Percentiles rank a stretch among this genome's conserved stretches.
Evolutionary conservation across 2,329 filamentous ascomycete species (phyloP).

Genomic region (Cercospora sp.): DNA sequence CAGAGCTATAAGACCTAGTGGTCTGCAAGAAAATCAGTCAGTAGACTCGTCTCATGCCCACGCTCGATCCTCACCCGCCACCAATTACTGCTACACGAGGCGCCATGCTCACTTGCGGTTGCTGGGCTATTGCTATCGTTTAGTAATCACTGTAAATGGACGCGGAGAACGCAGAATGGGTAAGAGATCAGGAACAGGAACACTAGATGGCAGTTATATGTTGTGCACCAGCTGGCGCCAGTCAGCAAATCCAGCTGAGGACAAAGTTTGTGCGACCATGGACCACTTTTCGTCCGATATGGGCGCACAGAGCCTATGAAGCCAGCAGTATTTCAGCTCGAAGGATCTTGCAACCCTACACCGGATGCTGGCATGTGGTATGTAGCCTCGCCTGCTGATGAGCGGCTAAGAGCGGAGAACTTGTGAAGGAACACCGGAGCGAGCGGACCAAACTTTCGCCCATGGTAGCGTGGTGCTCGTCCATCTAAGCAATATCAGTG

Average conservation of each 20-base stretch:
- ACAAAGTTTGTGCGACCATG: neutral
- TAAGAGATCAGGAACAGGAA: neutral
- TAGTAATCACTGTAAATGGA: neutral
- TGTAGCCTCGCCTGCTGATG: neutral
- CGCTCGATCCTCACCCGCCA: neutral
- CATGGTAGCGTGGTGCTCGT: neutral
- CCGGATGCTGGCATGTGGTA: neutral
- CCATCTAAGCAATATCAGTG: neutral
- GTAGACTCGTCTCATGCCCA: neutral
- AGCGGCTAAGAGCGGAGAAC: too few species aligned
- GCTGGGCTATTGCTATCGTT: neutral
- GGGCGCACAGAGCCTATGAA: too few species aligned
- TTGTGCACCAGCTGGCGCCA: neutral
- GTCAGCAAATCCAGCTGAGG: neutral
- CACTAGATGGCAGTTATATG: neutral
- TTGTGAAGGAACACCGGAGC: neutral
- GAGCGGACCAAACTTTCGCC: neutral
- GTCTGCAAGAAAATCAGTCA: constrained; percentile 1
- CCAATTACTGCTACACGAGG: constrained; percentile 9
- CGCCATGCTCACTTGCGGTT: neutral
- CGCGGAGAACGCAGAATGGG: neutral
- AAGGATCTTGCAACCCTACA: neutral
- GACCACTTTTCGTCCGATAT: neutral
- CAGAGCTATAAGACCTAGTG: constrained; percentile 20
- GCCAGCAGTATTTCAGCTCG: neutral